Evolutionary conservation across 1,284 basidiomycete species (phyloP).

Genomic region (Tilletia caries): DNA sequence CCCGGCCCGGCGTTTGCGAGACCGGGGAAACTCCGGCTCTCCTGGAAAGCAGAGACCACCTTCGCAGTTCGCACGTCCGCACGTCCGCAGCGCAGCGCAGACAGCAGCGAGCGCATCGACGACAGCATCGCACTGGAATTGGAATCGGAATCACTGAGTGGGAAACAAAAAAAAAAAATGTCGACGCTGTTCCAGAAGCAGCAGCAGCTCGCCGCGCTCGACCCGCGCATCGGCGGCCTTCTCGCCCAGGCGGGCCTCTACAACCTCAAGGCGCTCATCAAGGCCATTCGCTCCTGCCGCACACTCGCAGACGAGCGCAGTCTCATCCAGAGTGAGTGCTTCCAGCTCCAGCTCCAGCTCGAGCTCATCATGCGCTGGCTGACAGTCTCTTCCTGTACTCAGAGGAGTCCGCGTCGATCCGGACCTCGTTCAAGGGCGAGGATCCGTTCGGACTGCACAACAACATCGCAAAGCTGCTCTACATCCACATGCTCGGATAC

Average conservation of each 20-base stretch:
- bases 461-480: constrained; percentile 96
- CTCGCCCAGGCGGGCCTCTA: constrained; percentile 52
- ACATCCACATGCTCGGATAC: constrained; percentile 99
- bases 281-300: constrained; percentile 61
- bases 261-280: constrained; percentile 56
- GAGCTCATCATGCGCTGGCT: too few relatives aligned
- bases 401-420: constrained; percentile 94
- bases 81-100: too few relatives aligned
- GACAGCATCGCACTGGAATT: too few relatives aligned
- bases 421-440: constrained; percentile 96
- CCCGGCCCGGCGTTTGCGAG: too few relatives aligned
- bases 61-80: too few relatives aligned
- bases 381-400: too few relatives aligned
- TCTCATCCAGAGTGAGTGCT: constrained; percentile 68
- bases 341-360: neutral
- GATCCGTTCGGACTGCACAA: constrained; percentile 76
- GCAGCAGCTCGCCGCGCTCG: constrained; percentile 53
- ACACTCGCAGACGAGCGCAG: constrained; percentile 97
- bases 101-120: too few relatives aligned
- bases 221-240: constrained; percentile 51
- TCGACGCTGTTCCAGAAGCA: constrained; percentile 53
- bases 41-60: too few relatives aligned
- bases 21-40: too few relatives aligned
- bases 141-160: too few relatives aligned
- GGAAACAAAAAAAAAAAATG: too few relatives aligned